phyloP scores from a whole-genome alignment of 441 rosid genomes.

The Mallotus japonicus region DNA sequence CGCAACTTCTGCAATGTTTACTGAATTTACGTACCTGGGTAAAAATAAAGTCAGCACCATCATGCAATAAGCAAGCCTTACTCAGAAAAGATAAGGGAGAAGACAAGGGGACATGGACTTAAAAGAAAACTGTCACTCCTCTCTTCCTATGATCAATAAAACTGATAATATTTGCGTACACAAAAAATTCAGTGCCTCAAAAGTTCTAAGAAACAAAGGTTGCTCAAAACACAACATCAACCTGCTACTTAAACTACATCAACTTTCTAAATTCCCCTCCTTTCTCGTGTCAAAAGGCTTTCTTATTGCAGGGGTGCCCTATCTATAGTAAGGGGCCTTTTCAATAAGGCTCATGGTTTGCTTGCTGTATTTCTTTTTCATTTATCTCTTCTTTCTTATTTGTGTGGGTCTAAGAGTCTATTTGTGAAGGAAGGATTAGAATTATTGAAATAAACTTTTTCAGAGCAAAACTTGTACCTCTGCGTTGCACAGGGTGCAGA shows the following conservation, averaged over 20 bases:
- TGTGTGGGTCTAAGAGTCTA: background rate
- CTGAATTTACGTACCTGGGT: slow-evolving; percentile 80
- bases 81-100: background rate
- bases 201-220: background rate
- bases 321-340: too few relatives aligned
- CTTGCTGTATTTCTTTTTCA: background rate
- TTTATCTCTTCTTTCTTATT: background rate
- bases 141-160: background rate
- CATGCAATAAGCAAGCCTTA: background rate
- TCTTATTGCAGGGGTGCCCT: too few relatives aligned
- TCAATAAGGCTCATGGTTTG: background rate
- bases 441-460: slow-evolving; percentile 3
- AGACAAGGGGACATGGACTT: background rate
- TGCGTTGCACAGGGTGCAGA: slow-evolving; percentile 92
- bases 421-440: background rate
- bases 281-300: too few relatives aligned
- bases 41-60: slow-evolving; percentile 19
- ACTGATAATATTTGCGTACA: background rate
- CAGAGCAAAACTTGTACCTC: slow-evolving; percentile 46
- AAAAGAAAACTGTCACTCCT: background rate
- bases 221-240: background rate
- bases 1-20: slow-evolving; percentile 97
- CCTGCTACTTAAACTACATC: background rate
- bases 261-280: background rate
- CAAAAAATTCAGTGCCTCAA: background rate